A percentile compares a stretch with the other conserved stretches of the same genome.
Conservation (phyloP, 108 stramenopile genomes). For the Nitzschia inconspicua region DNA sequence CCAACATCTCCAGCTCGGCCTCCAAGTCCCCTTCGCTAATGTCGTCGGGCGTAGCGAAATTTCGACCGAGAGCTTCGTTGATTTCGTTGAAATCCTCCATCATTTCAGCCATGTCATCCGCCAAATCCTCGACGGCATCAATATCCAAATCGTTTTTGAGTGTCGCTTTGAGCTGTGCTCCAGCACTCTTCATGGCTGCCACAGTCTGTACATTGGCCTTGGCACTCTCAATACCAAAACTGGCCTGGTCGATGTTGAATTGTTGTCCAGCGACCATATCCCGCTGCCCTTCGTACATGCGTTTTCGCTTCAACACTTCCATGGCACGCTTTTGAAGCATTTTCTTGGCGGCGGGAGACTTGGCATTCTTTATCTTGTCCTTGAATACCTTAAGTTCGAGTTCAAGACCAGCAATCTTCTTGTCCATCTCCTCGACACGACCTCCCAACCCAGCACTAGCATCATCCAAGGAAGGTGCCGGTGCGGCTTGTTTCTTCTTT, state of each 20-base stretch:
- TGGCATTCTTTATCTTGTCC: constrained; percentile 83
- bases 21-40: constrained; percentile 96
- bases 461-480: constrained; percentile 74
- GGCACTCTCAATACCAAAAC: constrained; percentile 92
- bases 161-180: constrained; percentile 78
- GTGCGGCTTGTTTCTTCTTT: constrained; percentile 72
- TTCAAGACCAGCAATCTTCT: constrained; percentile 78
- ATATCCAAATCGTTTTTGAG: constrained; percentile 91
- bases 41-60: constrained; percentile 93
- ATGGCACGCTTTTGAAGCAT: constrained; percentile 85
- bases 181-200: constrained; percentile 93
- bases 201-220: constrained; percentile 92
- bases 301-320: constrained; percentile 92
- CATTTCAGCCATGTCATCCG: constrained; percentile 70
- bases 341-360: constrained; percentile 69
- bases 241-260: constrained; percentile 97
- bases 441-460: constrained; percentile 61
- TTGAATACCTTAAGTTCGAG: constrained; percentile 75
- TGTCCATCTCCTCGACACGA: constrained; percentile 67
- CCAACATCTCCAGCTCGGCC: constrained; percentile 94
- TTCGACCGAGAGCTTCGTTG: constrained; percentile 90
- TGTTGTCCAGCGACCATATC: constrained; percentile 92
- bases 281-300: constrained; percentile 96
- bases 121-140: constrained; percentile 91
- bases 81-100: constrained; percentile 86